Evolutionary conservation across 2,329 filamentous ascomycete genomes (phyloP), one percentile per base, ranked within the genome.

Genomic region (Neonectria neomacrospora): DNA sequence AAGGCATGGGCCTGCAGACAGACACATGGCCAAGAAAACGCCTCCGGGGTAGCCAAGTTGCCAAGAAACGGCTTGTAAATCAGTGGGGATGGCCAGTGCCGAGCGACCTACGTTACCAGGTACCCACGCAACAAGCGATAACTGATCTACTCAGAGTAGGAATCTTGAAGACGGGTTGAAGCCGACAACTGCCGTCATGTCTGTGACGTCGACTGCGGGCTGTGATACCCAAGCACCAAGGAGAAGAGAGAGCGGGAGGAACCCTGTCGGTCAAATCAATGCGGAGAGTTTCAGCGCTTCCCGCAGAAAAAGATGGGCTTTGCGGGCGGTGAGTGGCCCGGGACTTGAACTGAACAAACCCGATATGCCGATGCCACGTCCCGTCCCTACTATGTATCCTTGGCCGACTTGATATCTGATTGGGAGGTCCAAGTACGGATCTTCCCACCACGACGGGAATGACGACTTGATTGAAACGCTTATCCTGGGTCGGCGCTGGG

Each of bases 31-130:
- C 48, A 47, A 59, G 56, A 39, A 48, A 53, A 53, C 41, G 50
- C 48, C 30, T 30, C 50, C 7, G 48, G 56, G 48, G 56, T 53
- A 28, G 56, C 56, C 56, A 59, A 59, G 56, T 53, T 20, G 56
- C 56, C 56, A 59, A 59, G 56, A 47, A 52, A 26, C 16, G 18
- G 48, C 48, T 41, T 53, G 28, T 12, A n/a, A 18, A 32, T 20
- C 8, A 22, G 41, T 45, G 41, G 56, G 22, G 56, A 41, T 44
- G 10, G 22, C 34, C 41, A 53, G n/a, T 41, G 32, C 32, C 32
- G 47, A 26, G 30, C 26, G 30, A 12, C 44, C 14, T 47, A 5
- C 22, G 23, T 6, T 26, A 26, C 23, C 6, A 6, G 23, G 23
- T 6, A 26, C 23, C 23, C 28, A 12, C 16, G 10, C 14, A 28